Evolutionary conservation across 495 filamentous ascomycete species (phyloP), one percentile per base, ranked within the genome.

Genomic region (Stereocaulon alpinum): DNA sequence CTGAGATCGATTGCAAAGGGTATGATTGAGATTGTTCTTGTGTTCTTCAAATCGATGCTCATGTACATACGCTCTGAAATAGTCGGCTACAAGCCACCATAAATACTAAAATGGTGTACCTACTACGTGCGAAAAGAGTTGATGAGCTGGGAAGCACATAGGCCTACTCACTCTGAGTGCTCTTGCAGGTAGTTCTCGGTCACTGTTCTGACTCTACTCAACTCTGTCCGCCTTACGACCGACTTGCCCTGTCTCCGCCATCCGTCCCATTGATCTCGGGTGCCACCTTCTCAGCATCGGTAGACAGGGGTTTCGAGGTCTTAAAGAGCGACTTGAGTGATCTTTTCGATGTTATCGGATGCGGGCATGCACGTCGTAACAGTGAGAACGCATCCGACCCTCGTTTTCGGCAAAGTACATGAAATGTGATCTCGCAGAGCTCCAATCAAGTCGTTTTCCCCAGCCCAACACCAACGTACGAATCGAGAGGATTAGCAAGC

Each of bases 241-340:
- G 32, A 80, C 66, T 20, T 73, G 64, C 60, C 76, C 72, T 14
- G 79, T 76, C 66, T 42, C 67, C 40, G 51, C 66, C 44, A 24
- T 75, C 69, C n/a, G n/a, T n/a, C 44, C 65, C 64, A 9, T 65
- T 63, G 56, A 79, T 76, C 55, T 67, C 63, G 47, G 69, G 59
- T 7, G 71, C 72, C 18, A 70, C 70, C 42, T 68, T 65, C 53
- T 79, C 73, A 11, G 73, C 73, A 48, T 78, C 75, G 5, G 65
- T 71, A 3, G 70, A 66, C 15, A 74, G 69, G 0, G 60, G 61
- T 37, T 60, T 61, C 10, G 71, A 49, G 0, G 65, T 70, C 10
- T 69, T 61, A 20, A 70, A 63, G 30, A 72, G 34, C 12, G 70
- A 64, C 30, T 68, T 66, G 56, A 74, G 62, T 1, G 65, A 62